Conservation (phyloP, 306 rosid species). For the Quercus dentata region DNA sequence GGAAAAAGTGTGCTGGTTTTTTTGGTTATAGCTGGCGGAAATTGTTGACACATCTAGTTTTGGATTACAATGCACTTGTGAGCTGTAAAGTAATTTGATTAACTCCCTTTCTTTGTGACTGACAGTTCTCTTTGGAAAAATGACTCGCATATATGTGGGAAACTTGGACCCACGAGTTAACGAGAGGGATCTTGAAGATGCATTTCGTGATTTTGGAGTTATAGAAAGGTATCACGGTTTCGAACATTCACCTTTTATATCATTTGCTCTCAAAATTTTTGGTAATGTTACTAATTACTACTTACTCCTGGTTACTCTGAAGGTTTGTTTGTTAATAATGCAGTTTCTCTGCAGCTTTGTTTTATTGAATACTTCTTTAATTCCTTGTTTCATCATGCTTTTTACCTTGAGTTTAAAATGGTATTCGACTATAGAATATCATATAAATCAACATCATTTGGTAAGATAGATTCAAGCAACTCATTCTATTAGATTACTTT, state of each 20-base stretch:
- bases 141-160: slow-evolving; percentile 98
- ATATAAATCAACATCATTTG: not conserved
- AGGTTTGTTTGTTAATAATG: not conserved
- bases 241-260: not conserved
- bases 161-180: slow-evolving; percentile 85
- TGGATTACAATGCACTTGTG: not conserved
- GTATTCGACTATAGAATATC: not conserved
- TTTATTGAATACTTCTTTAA: not conserved
- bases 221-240: slow-evolving; percentile 65
- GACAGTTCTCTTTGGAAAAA: slow-evolving; percentile 32
- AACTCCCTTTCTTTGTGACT: not conserved
- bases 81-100: not conserved
- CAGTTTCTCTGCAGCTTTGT: not conserved
- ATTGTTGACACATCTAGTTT: not conserved
- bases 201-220: slow-evolving; percentile 88
- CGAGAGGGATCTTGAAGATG: slow-evolving; percentile 96
- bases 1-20: not conserved
- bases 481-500: not conserved
- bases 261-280: not conserved
- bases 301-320: not conserved
- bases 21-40: not conserved
- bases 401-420: not conserved
- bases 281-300: not conserved
- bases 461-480: not conserved
- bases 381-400: not conserved